phyloP scores from a whole-genome alignment of 108 stramenopile genomes.

The Chaetoceros muelleri region DNA sequence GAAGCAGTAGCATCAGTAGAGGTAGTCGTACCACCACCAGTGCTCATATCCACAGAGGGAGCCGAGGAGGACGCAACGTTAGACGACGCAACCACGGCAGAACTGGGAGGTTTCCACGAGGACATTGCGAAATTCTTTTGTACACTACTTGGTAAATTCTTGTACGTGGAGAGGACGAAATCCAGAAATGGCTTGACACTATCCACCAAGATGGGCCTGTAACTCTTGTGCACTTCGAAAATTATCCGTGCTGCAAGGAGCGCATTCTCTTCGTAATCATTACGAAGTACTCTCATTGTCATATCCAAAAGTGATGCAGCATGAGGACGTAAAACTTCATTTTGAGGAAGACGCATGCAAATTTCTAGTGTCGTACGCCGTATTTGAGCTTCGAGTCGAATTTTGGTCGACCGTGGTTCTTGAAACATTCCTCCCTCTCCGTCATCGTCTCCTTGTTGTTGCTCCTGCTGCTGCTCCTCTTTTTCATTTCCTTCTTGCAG shows the following conservation, averaged over 20 bases:
- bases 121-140: slow-evolving; percentile 50
- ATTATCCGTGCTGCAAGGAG: slow-evolving; percentile 64
- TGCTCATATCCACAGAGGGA: too few species aligned
- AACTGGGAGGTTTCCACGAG: slow-evolving; percentile 6
- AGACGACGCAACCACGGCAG: neutral
- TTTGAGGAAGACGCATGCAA: slow-evolving; percentile 64
- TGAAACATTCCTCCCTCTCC: too few species aligned
- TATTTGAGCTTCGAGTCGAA: slow-evolving; percentile 38
- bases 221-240: slow-evolving; percentile 79
- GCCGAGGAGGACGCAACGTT: neutral
- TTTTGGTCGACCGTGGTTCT: too few species aligned
- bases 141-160: slow-evolving; percentile 37
- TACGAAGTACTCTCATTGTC: slow-evolving; percentile 46
- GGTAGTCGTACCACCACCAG: slow-evolving; percentile 1
- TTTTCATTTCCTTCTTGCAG: neutral
- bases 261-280: slow-evolving; percentile 84
- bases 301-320: slow-evolving; percentile 57
- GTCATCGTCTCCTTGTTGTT: slow-evolving; percentile 21
- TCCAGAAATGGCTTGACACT: slow-evolving; percentile 73
- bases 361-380: slow-evolving; percentile 65
- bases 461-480: slow-evolving; percentile 16
- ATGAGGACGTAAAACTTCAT: slow-evolving; percentile 72
- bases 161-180: slow-evolving; percentile 55
- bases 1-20: neutral
- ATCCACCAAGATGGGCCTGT: slow-evolving; percentile 53